Conservation (phyloP, 768 basidiomycete species). For the Porpolomopsis calyptriformis region DNA sequence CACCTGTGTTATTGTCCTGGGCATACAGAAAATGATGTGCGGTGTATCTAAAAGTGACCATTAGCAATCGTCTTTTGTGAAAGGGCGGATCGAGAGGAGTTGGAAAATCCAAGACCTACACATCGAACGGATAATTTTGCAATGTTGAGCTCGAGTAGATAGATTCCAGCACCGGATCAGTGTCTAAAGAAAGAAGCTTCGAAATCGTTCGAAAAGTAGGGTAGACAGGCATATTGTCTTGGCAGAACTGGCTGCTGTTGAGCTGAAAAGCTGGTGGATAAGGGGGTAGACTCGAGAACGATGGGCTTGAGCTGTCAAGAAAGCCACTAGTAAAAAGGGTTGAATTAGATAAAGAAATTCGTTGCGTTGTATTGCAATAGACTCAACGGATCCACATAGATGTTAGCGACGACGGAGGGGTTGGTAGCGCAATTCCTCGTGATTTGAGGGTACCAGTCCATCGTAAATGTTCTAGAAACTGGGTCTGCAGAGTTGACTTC, state of each 20-base stretch:
- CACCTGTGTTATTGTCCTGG: constrained; percentile 4
- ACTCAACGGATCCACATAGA: constrained; percentile 9
- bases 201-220: constrained; percentile 7
- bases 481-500: constrained; percentile 8
- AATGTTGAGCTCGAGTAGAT: background rate
- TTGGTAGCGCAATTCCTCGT: background rate
- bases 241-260: constrained; percentile 6
- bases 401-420: constrained; percentile 8
- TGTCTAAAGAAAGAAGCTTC: constrained; percentile 5
- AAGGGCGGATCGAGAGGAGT: background rate
- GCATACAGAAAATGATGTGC: constrained; percentile 5
- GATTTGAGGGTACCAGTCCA: constrained; percentile 8
- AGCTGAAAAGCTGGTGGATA: constrained; percentile 6
- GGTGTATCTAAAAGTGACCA: constrained; percentile 6
- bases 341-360: background rate
- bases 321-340: constrained; percentile 5
- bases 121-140: constrained; percentile 10
- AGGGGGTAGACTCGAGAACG: constrained; percentile 7
- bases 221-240: background rate
- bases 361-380: background rate
- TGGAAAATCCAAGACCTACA: background rate
- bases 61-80: too few relatives aligned
- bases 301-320: constrained; percentile 8
- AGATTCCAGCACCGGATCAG: constrained; percentile 2
- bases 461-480: constrained; percentile 3